Evolutionary conservation across 768 basidiomycete species (phyloP).

Genomic region (Tylopilus rubrobrunneus): DNA sequence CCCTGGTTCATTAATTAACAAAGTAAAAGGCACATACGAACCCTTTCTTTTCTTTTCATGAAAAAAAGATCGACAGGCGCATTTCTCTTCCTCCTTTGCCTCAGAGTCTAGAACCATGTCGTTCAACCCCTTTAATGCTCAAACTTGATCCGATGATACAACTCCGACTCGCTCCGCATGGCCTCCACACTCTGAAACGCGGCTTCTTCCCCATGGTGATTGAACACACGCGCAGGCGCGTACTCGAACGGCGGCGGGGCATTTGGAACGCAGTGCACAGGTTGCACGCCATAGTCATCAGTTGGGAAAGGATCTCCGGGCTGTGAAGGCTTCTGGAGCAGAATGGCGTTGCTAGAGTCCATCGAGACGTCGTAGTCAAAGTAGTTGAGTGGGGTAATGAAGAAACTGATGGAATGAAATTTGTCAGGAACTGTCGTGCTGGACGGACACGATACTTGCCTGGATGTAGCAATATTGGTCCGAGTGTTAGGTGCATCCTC

Average conservation of each 20-base stretch:
- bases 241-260: conserved; percentile 39
- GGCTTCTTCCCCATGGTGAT: conserved; percentile 32
- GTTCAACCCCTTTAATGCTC: conserved; percentile 1
- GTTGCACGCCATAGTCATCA: conserved; percentile 53
- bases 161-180: conserved; percentile 38
- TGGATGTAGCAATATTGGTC: conserved; percentile 52
- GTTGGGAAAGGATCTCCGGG: conserved; percentile 38
- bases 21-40: neutral
- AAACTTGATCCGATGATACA: conserved; percentile 38
- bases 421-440: neutral
- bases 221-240: conserved; percentile 30
- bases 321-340: conserved; percentile 38
- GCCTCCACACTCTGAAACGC: conserved; percentile 33
- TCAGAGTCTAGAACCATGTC: neutral
- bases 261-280: conserved; percentile 37
- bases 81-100: neutral
- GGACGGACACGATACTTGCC: conserved; percentile 28
- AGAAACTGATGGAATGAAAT: conserved; percentile 36
- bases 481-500: conserved; percentile 63
- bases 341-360: conserved; percentile 51
- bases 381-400: conserved; percentile 61
- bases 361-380: conserved; percentile 61
- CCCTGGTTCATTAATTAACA: neutral
- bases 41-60: neutral
- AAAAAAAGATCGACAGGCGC: neutral